Percentiles rank a stretch among this genome's conserved stretches.
phyloP scores from a whole-genome alignment of 78 protist species.

The Dictyostelium capitatum region DNA sequence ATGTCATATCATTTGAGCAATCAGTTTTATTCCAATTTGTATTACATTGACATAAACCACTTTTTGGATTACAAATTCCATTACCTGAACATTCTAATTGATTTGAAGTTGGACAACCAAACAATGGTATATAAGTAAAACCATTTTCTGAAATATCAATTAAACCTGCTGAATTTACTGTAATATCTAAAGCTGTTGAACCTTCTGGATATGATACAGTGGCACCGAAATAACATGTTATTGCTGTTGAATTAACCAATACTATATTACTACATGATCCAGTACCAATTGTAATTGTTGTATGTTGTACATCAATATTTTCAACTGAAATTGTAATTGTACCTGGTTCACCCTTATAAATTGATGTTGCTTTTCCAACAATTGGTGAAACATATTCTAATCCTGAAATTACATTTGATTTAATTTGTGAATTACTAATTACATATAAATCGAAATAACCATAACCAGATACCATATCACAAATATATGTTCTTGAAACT shows the following conservation, averaged over 20 bases:
- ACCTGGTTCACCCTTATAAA: not conserved
- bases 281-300: not conserved
- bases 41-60: slow-evolving; percentile 13
- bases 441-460: slow-evolving; percentile 3
- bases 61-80: slow-evolving; percentile 1
- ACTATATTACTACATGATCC: not conserved
- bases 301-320: not conserved
- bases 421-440: not conserved
- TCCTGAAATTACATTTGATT: not conserved
- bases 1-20: slow-evolving; percentile 14
- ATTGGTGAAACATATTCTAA: slow-evolving; percentile 21
- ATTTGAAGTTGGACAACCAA: not conserved
- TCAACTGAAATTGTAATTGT: not conserved
- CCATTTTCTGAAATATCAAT: not conserved
- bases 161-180: not conserved
- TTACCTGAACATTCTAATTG: not conserved
- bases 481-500: not conserved
- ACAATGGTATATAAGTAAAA: not conserved
- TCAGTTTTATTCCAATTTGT: slow-evolving; percentile 1
- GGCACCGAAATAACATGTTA: not conserved
- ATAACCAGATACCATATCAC: slow-evolving; percentile 16
- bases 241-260: not conserved
- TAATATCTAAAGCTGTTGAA: not conserved
- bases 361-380: not conserved
- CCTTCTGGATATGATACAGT: not conserved